A percentile compares a stretch with the other conserved stretches of the same genome.
These are phyloP conservation scores for Globisporangium canariense DNA, from an alignment of 352 stramenopile species.

Conservation along the genomic window DNA sequence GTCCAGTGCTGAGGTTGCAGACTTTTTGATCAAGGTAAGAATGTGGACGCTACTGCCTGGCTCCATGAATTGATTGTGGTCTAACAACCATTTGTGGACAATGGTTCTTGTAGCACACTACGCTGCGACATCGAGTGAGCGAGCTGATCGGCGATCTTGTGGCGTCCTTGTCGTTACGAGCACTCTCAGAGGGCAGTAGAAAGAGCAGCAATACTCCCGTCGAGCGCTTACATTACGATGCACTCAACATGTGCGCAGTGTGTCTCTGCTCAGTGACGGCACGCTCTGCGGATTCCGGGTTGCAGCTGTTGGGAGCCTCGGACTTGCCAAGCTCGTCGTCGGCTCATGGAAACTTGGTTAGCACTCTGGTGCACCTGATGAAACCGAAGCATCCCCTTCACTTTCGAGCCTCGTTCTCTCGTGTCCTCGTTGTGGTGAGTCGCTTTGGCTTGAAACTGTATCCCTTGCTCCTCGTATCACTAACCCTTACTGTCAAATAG, in stretches of 20 bases:
- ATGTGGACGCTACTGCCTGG: not conserved
- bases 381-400: constrained; percentile 25
- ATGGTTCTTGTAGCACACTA: constrained; percentile 33
- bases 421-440: constrained; percentile 34
- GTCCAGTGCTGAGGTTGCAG: constrained; percentile 16
- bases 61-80: not conserved
- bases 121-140: constrained; percentile 36
- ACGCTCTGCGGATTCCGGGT: not conserved
- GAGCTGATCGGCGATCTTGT: constrained; percentile 33
- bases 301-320: not conserved
- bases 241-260: constrained; percentile 14
- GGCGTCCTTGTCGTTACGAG: constrained; percentile 17
- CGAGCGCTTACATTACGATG: constrained; percentile 14
- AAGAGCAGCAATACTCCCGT: not conserved
- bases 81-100: not conserved
- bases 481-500: not conserved
- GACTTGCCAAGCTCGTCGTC: not conserved
- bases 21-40: constrained; percentile 32
- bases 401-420: constrained; percentile 40
- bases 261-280: constrained; percentile 8
- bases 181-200: not conserved
- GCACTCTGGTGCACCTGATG: constrained; percentile 21
- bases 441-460: not conserved
- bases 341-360: not conserved
- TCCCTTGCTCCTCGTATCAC: not conserved